phyloP scores from a whole-genome alignment of 257 asterid species.

The Nicotiana benthamiana region DNA sequence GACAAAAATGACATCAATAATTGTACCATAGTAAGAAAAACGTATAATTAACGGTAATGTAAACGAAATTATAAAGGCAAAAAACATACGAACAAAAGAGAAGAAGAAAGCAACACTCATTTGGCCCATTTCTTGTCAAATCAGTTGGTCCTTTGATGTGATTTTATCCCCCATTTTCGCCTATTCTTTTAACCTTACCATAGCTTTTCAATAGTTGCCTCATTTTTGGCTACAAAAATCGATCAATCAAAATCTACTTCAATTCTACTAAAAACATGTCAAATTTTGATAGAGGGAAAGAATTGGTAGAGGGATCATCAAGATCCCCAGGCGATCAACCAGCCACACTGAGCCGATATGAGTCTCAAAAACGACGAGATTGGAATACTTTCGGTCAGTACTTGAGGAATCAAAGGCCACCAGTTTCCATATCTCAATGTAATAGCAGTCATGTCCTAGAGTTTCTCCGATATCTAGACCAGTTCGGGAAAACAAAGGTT shows the following conservation, averaged over 20 bases:
- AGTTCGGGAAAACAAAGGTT: constrained; percentile 79
- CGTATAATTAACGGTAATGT: constrained; percentile 16
- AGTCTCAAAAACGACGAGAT: constrained; percentile 67
- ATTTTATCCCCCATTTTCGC: constrained; percentile 24
- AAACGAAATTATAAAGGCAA: constrained; percentile 1
- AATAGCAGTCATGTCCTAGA: constrained; percentile 60
- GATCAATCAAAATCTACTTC: constrained; percentile 1
- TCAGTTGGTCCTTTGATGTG: constrained; percentile 43
- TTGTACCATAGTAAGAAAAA: constrained; percentile 17
- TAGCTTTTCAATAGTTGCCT: background rate
- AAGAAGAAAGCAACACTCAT: constrained; percentile 41
- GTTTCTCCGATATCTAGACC: constrained; percentile 54
- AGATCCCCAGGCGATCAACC: constrained; percentile 31
- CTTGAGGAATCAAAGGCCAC: constrained; percentile 52
- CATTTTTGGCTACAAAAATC: constrained; percentile 22
- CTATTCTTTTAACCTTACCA: constrained; percentile 32
- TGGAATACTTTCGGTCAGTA: constrained; percentile 88
- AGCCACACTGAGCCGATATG: constrained; percentile 47
- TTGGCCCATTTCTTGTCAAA: constrained; percentile 76
- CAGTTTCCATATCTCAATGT: constrained; percentile 45
- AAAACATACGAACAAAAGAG: constrained; percentile 13
- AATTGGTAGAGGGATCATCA: constrained; percentile 43
- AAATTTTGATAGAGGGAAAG: constrained; percentile 29
- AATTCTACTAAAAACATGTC: constrained; percentile 3
- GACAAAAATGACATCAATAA: constrained; percentile 22